These are phyloP conservation scores for Tolypocladium tropicale DNA, from an alignment of 2,329 filamentous ascomycete genomes.

Conservation along the genomic window DNA sequence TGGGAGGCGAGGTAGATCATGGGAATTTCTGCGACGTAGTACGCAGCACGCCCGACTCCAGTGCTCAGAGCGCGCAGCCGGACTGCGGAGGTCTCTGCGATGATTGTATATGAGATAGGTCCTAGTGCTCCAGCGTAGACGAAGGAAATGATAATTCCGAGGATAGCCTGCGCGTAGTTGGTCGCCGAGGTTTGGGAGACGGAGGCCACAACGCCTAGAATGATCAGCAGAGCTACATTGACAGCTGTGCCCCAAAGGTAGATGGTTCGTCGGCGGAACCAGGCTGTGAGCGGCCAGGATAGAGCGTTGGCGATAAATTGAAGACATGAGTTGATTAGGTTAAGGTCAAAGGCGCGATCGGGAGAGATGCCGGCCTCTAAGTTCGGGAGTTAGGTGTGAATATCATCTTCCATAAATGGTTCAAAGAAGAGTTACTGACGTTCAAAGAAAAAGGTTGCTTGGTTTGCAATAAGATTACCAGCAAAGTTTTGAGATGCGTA, in stretches of 20 bases:
- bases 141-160: slow-evolving; percentile 28
- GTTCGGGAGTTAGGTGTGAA: too few relatives aligned
- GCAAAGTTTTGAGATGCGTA: slow-evolving; percentile 50
- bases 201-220: slow-evolving; percentile 24
- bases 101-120: slow-evolving; percentile 26
- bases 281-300: slow-evolving; percentile 23
- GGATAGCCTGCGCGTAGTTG: slow-evolving; percentile 26
- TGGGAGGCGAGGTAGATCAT: slow-evolving; percentile 28
- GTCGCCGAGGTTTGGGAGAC: slow-evolving; percentile 18
- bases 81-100: slow-evolving; percentile 25
- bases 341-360: slow-evolving; percentile 13
- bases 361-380: slow-evolving; percentile 9
- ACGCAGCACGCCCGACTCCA: slow-evolving; percentile 26
- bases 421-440: too few relatives aligned
- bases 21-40: slow-evolving; percentile 30
- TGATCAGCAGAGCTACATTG: slow-evolving; percentile 23
- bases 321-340: slow-evolving; percentile 16
- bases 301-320: slow-evolving; percentile 22
- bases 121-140: slow-evolving; percentile 23
- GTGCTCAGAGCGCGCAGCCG: slow-evolving; percentile 26
- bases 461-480: slow-evolving; percentile 51
- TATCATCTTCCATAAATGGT: too few relatives aligned
- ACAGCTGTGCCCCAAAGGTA: slow-evolving; percentile 24
- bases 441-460: slow-evolving; percentile 49
- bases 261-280: slow-evolving; percentile 28